These are phyloP conservation scores for Taxillus chinensis DNA, from an alignment of 164 flowering plant species.

Conservation along the genomic window DNA sequence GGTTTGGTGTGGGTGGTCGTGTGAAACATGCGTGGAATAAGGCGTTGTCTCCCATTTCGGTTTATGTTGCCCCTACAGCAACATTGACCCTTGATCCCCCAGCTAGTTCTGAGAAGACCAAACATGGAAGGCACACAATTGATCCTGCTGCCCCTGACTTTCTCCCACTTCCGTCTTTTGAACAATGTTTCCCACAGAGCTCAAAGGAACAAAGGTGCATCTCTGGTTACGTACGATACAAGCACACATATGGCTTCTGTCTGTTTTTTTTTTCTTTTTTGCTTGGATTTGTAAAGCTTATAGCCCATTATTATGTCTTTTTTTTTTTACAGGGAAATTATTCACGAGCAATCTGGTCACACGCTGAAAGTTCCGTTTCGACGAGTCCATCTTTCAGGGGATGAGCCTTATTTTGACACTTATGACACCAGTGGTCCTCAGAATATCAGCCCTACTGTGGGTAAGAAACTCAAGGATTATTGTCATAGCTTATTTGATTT, in stretches of 20 bases:
- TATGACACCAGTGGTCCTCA: conserved; percentile 99
- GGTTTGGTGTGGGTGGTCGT: conserved; percentile 35
- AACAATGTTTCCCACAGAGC: conserved; percentile 91
- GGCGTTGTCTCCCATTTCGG: conserved; percentile 16
- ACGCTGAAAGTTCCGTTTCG: conserved; percentile 87
- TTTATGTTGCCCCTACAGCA: conserved; percentile 38
- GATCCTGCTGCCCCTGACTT: conserved; percentile 93
- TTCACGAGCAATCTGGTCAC: conserved; percentile 84
- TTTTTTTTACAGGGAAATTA: conserved; percentile 60
- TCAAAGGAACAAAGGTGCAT: conserved; percentile 63
- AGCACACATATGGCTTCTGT: no score
- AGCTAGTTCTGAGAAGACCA: conserved; percentile 34
- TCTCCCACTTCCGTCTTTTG: conserved; percentile 78
- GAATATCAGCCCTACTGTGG: conserved; percentile 58
- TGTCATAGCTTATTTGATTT: no score
- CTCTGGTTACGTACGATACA: background rate
- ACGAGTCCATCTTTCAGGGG: conserved; percentile 75
- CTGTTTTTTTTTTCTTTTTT: no score
- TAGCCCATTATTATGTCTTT: no score
- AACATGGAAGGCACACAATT: conserved; percentile 58
- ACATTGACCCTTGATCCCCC: conserved; percentile 76
- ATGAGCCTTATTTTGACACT: conserved; percentile 69
- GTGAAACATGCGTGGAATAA: conserved; percentile 26
- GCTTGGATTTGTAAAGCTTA: no score
- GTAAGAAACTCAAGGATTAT: conserved; percentile 26